Percentiles rank a stretch among this genome's conserved stretches.
These are phyloP conservation scores for Takashimella koratensis DNA, from an alignment of 1,284 basidiomycete species.

Conservation along the genomic window DNA sequence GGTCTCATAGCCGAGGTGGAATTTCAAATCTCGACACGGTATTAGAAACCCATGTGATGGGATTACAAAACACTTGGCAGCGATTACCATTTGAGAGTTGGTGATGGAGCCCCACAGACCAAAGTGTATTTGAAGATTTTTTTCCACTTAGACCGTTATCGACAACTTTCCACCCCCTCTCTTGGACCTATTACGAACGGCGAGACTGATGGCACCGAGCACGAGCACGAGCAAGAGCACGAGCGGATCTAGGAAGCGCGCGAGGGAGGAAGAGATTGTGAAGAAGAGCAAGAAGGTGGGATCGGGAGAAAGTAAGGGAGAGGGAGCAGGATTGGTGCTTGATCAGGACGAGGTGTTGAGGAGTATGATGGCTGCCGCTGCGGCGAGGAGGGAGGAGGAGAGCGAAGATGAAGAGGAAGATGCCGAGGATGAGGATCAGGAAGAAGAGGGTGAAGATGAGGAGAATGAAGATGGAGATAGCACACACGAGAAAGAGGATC, in stretches of 20 bases:
- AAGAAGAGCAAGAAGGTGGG: slow-evolving; percentile 1
- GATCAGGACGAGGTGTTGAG: slow-evolving; percentile 41
- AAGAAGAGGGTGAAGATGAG: slow-evolving; percentile 11
- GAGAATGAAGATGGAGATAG: slow-evolving; percentile 12
- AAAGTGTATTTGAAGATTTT: too few species aligned
- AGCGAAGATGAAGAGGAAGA: slow-evolving; percentile 10
- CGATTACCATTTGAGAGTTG: too few species aligned
- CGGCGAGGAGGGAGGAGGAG: slow-evolving; percentile 19
- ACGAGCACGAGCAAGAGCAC: too few species aligned
- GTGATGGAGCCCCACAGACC: too few species aligned
- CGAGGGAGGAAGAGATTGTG: slow-evolving; percentile 1
- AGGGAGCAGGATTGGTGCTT: slow-evolving; percentile 10
- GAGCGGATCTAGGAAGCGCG: not conserved
- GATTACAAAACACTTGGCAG: too few species aligned
- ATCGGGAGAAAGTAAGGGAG: slow-evolving; percentile 1
- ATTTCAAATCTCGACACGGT: too few species aligned
- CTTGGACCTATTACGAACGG: too few species aligned
- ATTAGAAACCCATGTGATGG: too few species aligned
- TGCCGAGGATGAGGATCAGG: slow-evolving; percentile 11
- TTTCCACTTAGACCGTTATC: too few species aligned
- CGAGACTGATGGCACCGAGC: too few species aligned
- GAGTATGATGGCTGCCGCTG: slow-evolving; percentile 47
- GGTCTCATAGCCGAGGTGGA: too few species aligned
- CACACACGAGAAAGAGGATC: slow-evolving; percentile 3
- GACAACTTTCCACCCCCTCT: too few species aligned